Base-by-base conservation (phyloP, 768 basidiomycete species). In the Russula olivacea region DNA sequence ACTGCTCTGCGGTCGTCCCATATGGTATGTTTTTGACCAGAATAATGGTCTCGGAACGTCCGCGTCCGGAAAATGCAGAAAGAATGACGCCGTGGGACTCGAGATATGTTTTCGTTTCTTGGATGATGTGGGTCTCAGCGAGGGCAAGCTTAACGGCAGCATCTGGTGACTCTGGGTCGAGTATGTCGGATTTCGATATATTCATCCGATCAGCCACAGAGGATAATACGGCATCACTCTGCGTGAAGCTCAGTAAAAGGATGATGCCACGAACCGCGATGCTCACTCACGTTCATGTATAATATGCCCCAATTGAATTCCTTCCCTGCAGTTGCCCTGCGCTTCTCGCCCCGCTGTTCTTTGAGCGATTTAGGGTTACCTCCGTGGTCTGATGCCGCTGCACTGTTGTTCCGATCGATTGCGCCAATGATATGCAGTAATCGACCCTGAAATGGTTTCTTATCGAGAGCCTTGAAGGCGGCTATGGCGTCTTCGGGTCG, bases 1-100 rank as follows among this genome's bases (percentile, higher is more conserved):
- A 83, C 66, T 91, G 83, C 19, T 84, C 81, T 0, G 77, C 74
- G 0, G 87, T 83, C 3, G 94, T 96, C 7, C 91, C 93, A 69
- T 89, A 96, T 0, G 97, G 96, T 50, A 99, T 93, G 75, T 98
- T 98, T 77, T 98, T 98, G 66, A 98, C 89, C 19, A 99, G 81
- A 65, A 98, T 86, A 38, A 80, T 84, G 0, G 91, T 95, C 68
- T 89, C 84, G 0, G 93, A 95, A 15, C 83, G 80, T 4, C 76
- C 76, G 14, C 75, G 71, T 14, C 53, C 38, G 14, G 59, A 52
- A 66, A 89, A 86, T 0, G 84, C 78, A 2, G 82, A 78, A 1
- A 89, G 74, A 21, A 84, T 71, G 61, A 90, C 84, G 17, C 88
- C 88, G 61, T 89, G 84, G 3, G 82, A 79, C 71, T 94, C 91